Evolutionary conservation across 768 basidiomycete genomes (phyloP), one percentile per base, ranked within the genome.

Genomic region (Leucocoprinus leucothites): DNA sequence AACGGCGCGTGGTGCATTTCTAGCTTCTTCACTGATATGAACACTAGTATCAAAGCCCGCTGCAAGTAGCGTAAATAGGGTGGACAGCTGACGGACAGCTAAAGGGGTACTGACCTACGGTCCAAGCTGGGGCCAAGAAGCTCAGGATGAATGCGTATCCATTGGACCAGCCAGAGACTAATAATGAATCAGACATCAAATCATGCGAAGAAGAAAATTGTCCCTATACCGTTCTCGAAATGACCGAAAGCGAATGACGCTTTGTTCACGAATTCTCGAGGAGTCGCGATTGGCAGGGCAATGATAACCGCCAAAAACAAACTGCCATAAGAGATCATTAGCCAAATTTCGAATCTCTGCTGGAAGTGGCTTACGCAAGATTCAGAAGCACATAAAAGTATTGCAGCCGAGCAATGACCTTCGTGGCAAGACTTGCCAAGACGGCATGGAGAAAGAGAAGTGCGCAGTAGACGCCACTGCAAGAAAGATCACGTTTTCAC

Each of bases 11-110:
- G 81, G 78, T 0, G 88, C 88, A 61, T 90, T 90, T 0, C 78
- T 74, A 1, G 84, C 84, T 64, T 87, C 86, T 63, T 88, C 86
- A 46, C 82, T 84, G 52, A 88, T 85, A 58, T 87, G 85, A 0
- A 87, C 80, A 47, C 73, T 75, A 0, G 78, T 76, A 62, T 87
- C 85, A 42, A 75, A 75, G 9, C 66, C 74, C 40, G 67, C 75
- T 71, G 60, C 14, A 46, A 19, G 21, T 11, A n/a, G 40, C 6
- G 19, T 42, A 19, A 22, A 31, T 11, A 5, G 40, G 16, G 38
- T 38, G 16, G 7, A 38, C 7, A 38, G 40, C 4, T 7, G 40
- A 21, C 4, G 9, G 52, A 6, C 2, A n/a, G 9, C 43, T 14
- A 9, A 43, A 43, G 36, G 0, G 14, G 13, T 2, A 58, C 68